Conservation (phyloP, 495 filamentous ascomycete species). For the Lasiosphaeria miniovina region DNA sequence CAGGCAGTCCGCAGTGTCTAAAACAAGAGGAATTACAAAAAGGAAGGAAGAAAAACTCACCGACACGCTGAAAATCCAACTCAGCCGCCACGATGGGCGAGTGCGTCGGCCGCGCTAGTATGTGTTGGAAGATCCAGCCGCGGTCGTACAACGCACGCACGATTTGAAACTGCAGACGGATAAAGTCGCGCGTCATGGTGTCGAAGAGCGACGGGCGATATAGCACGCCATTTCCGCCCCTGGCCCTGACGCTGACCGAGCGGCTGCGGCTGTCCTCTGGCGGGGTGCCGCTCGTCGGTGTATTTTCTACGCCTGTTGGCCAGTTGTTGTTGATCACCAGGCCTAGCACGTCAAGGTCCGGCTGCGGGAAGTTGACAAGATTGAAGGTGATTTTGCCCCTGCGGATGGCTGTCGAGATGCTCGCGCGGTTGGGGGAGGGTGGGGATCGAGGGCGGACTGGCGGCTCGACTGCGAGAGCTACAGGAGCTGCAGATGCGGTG, state of each 20-base stretch:
- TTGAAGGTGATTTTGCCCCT: background rate
- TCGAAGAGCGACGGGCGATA: background rate
- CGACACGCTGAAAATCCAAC: background rate
- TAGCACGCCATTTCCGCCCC: background rate
- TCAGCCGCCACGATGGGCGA: background rate
- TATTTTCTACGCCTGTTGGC: no score
- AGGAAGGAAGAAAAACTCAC: background rate
- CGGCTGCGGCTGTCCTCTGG: background rate
- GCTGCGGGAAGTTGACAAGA: background rate
- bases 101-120: background rate
- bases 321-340: background rate
- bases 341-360: background rate
- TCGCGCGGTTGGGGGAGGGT: background rate
- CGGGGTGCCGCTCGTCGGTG: background rate
- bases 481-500: background rate
- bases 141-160: background rate
- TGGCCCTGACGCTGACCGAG: background rate
- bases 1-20: background rate
- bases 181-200: background rate
- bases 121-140: background rate
- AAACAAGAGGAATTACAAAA: background rate
- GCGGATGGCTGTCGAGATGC: background rate
- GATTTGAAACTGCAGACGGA: background rate
- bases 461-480: background rate
- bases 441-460: background rate